Conservation (phyloP, 345 rosid genomes). For the Gynandropsis gynandra region DNA sequence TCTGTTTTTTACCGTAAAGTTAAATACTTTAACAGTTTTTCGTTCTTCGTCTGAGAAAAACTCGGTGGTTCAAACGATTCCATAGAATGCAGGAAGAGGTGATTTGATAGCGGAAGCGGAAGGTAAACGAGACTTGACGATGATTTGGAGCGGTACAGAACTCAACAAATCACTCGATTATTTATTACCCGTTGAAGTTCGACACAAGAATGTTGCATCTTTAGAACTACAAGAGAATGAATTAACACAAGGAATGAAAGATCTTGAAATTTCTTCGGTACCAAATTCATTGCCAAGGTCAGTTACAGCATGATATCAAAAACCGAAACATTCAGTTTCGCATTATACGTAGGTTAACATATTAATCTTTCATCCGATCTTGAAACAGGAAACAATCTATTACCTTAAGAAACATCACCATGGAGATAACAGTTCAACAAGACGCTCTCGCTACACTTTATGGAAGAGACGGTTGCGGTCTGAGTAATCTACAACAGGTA, state of each 20-base stretch:
- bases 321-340: conserved; percentile 3
- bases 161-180: conserved; percentile 27
- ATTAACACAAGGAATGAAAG: conserved; percentile 26
- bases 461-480: conserved; percentile 50
- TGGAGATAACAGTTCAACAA: conserved; percentile 41
- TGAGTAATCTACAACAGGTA: conserved; percentile 54
- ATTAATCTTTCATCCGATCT: not conserved
- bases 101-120: conserved; percentile 9
- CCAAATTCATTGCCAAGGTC: conserved; percentile 11
- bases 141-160: conserved; percentile 26
- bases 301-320: conserved; percentile 1
- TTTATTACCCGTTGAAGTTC: conserved; percentile 27
- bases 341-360: not conserved
- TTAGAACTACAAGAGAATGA: conserved; percentile 14
- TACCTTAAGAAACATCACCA: conserved; percentile 40
- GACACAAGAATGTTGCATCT: conserved; percentile 22
- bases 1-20: conserved; percentile 1
- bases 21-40: conserved; percentile 6
- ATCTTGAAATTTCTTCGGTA: conserved; percentile 26
- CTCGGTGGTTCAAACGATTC: conserved; percentile 16
- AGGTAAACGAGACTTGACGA: conserved; percentile 19
- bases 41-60: conserved; percentile 13
- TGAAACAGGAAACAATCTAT: conserved; percentile 35
- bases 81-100: conserved; percentile 28
- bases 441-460: conserved; percentile 38